Evolutionary conservation across 2,329 filamentous ascomycete genomes (phyloP).

Genomic region (Neonectria faginata): DNA sequence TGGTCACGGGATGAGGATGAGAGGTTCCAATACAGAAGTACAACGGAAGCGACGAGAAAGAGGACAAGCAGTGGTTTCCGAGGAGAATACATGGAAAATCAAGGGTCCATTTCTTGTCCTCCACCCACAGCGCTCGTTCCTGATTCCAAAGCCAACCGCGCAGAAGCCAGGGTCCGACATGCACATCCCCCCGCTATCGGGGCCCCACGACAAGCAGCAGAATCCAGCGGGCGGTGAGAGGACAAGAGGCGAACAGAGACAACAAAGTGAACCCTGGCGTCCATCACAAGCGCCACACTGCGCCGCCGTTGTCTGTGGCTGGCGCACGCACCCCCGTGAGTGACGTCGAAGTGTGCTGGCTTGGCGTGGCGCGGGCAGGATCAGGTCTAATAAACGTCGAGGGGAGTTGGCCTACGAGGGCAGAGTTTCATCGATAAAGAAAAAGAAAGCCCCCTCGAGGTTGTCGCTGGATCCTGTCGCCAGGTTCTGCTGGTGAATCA

Average conservation of each 20-base stretch:
- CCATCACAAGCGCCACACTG: not conserved
- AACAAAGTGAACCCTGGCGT: not conserved
- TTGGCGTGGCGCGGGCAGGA: not conserved
- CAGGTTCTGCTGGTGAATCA: not conserved
- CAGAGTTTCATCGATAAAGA: not conserved
- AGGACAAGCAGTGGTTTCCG: conserved; percentile 14
- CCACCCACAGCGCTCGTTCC: not conserved
- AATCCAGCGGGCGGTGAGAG: not conserved
- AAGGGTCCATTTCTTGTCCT: not conserved
- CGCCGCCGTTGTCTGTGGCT: not conserved
- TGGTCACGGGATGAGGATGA: conserved; percentile 3
- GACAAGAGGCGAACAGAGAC: not conserved
- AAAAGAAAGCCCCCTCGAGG: not conserved
- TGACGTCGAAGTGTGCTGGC: not conserved
- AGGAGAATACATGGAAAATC: conserved; percentile 20
- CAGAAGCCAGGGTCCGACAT: not conserved
- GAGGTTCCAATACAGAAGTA: conserved; percentile 8
- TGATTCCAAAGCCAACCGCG: not conserved
- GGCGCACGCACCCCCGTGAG: not conserved
- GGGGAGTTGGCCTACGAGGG: not conserved
- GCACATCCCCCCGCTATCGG: not conserved
- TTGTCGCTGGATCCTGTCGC: not conserved
- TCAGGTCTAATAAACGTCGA: not conserved
- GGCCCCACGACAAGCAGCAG: not conserved
- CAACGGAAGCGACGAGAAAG: conserved; percentile 14